Percentiles rank a stretch among this genome's conserved stretches.
phyloP scores from a whole-genome alignment of 176 grass and related monocot species.

The Carex scoparia region DNA sequence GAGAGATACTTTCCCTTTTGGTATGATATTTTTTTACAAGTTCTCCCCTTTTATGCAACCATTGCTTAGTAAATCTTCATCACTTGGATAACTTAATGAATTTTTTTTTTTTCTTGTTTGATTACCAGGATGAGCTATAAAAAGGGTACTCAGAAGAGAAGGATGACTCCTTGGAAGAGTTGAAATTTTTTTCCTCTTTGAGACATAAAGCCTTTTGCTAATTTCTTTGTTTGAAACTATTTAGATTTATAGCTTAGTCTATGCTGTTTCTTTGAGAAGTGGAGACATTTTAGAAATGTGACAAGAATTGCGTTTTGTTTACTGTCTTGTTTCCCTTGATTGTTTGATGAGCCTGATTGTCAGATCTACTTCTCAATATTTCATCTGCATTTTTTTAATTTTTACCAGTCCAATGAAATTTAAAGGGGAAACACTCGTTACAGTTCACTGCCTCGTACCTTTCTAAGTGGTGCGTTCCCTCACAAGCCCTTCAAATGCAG shows the following conservation, averaged over 20 bases:
- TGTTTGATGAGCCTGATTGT: not conserved
- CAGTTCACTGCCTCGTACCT: not conserved
- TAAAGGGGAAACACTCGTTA: not conserved
- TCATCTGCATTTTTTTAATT: not conserved
- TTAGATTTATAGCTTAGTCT: slow-evolving; percentile 23
- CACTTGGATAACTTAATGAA: not conserved
- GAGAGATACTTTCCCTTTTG: not conserved
- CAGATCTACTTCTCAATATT: not conserved
- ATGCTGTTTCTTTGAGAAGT: slow-evolving; percentile 11
- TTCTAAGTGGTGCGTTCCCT: not conserved
- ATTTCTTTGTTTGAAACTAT: slow-evolving; percentile 18
- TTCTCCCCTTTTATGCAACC: not conserved
- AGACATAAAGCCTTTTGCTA: slow-evolving; percentile 19
- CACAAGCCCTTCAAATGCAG: not conserved
- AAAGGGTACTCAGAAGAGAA: slow-evolving; percentile 34
- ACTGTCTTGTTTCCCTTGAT: not conserved
- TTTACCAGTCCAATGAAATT: not conserved
- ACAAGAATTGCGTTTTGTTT: not conserved
- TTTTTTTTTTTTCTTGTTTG: not conserved
- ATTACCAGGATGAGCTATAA: slow-evolving; percentile 76
- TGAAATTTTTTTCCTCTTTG: slow-evolving; percentile 39
- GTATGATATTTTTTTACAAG: not conserved
- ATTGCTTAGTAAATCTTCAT: not conserved
- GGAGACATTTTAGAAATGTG: slow-evolving; percentile 23
- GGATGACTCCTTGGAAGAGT: not conserved